A percentile compares a stretch with the other conserved stretches of the same genome.
These are phyloP conservation scores for Pelargonium cotyledonis DNA, from an alignment of 441 rosid species.

Conservation along the genomic window DNA sequence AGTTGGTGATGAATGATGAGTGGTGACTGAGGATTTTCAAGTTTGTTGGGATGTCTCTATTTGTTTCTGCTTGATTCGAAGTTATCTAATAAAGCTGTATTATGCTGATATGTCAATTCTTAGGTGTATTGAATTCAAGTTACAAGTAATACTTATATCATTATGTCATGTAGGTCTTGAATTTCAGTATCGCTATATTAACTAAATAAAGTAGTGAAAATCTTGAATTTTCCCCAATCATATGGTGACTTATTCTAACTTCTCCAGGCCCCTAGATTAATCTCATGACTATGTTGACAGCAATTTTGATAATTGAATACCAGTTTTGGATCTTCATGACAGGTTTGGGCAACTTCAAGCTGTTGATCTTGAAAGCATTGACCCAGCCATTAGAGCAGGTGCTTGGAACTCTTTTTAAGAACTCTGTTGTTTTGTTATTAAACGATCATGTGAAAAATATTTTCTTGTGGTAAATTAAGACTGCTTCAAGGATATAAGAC, in stretches of 20 bases:
- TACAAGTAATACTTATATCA: not conserved
- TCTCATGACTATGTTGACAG: not conserved
- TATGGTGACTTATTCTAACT: not conserved
- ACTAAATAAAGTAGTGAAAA: not conserved
- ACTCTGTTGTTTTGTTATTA: conserved; percentile 2
- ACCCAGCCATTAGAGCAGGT: conserved; percentile 88
- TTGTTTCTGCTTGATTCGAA: not conserved
- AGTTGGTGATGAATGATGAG: no score
- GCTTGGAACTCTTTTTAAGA: conserved; percentile 12
- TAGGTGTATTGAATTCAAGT: not conserved
- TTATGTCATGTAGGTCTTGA: not conserved
- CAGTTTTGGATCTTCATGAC: conserved; percentile 17
- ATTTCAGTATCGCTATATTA: not conserved
- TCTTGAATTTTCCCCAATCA: not conserved
- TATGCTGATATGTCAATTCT: not conserved
- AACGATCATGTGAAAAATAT: not conserved
- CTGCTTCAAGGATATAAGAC: not conserved
- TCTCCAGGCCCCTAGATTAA: not conserved
- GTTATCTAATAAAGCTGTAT: not conserved
- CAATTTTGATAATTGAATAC: not conserved
- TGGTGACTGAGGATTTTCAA: not conserved
- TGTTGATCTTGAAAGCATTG: conserved; percentile 63
- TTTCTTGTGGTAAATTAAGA: not conserved
- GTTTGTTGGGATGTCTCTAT: not conserved
- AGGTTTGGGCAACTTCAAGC: conserved; percentile 95